Base-by-base conservation (phyloP, 2,329 filamentous ascomycete genomes). In the Ceratocystis harringtonii region DNA sequence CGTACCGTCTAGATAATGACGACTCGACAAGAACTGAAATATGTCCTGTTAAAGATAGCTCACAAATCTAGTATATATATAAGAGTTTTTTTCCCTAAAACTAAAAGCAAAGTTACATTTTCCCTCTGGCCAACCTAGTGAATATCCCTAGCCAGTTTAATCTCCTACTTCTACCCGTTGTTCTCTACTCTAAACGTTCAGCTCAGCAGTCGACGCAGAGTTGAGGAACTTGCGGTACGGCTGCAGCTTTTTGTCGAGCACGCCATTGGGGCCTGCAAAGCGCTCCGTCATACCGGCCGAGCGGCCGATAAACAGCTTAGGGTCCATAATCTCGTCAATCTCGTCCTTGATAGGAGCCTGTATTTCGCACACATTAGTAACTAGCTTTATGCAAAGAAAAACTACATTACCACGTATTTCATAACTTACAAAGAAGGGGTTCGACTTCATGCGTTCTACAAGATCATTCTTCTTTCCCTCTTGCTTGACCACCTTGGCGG, bases 381-480 rank as follows among this genome's bases (percentile, higher is more conserved):
- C 25, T 7, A 3, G 15, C 43, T 10, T 0, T 7, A 45, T 1
- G 8, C 25, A 28, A 62, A n/a, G 25, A 8, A 28, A 55, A 17
- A 15, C 6, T 17, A 45, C 5, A 32, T n/a, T 1, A 5, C 12
- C 6, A 7, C 4, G 5, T 30, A 30, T 30, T 32, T 30, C 15
- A 32, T 5, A 61, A 66, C 65, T 61, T 64, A 64, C 78, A 78
- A 96, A 96, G 79, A 89, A 96, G 55, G 84, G 78, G 52, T 80
- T 86, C 63, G 76, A 78, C 73, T 83, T 84, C 72, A 96, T 91
- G 15, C 91, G 79, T 68, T 89, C 84, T 15, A 96, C 84, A 1
- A 96, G 79, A 73, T 96, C 90, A 72, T 96, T 96, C 64, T 83
- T 77, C 57, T 41, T 61, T 43, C 57, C 73, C 70, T 80, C 75